These are phyloP conservation scores for Fusarium mexicanum DNA, from an alignment of 2,329 filamentous ascomycete species.

Conservation along the genomic window DNA sequence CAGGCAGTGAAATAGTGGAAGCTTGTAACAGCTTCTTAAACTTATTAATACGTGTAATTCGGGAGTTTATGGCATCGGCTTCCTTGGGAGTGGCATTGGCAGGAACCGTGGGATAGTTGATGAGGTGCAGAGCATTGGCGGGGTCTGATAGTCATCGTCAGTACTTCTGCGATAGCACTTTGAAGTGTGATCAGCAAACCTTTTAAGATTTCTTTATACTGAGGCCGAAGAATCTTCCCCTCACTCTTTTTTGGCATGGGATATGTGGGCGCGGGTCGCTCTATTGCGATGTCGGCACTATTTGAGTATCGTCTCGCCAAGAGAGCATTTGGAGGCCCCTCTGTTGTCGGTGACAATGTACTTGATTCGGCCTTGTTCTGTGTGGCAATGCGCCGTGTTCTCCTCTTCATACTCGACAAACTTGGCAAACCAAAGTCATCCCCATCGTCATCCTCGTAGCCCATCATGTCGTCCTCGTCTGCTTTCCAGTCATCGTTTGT, in stretches of 20 bases:
- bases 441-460: constrained; percentile 86
- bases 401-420: constrained; percentile 88
- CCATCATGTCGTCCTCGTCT: constrained; percentile 79
- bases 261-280: constrained; percentile 83
- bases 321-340: constrained; percentile 51
- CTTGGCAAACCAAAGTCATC: constrained; percentile 96
- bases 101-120: constrained; percentile 82
- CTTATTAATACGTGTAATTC: constrained; percentile 95
- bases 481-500: constrained; percentile 85
- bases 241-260: constrained; percentile 89
- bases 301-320: constrained; percentile 74
- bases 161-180: background rate
- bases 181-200: constrained; percentile 53
- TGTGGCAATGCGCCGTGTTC: constrained; percentile 64
- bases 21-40: constrained; percentile 96
- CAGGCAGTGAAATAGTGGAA: constrained; percentile 85
- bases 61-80: constrained; percentile 83
- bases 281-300: constrained; percentile 93
- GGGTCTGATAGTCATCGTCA: constrained; percentile 63
- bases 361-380: constrained; percentile 48
- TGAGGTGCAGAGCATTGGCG: constrained; percentile 93
- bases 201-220: constrained; percentile 95
- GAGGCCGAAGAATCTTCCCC: constrained; percentile 93
- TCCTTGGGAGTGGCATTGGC: constrained; percentile 82
- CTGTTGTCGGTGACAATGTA: constrained; percentile 49